Conservation (phyloP, 179 eudicot genomes). For the Gypsophila paniculata region DNA sequence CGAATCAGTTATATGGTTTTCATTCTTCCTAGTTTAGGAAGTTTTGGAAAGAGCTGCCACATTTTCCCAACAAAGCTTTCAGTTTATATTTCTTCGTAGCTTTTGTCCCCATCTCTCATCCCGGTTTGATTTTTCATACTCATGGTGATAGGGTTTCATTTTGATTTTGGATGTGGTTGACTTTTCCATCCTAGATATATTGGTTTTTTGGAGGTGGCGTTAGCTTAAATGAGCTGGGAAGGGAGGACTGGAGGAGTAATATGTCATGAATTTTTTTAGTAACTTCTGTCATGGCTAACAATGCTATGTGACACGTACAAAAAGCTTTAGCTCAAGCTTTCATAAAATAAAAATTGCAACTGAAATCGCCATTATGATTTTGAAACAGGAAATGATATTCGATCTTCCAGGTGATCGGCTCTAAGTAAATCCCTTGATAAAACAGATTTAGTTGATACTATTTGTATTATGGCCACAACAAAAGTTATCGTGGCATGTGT, state of each 20-base stretch:
- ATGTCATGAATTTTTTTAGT: neutral
- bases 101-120: neutral
- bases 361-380: slow-evolving; percentile 16
- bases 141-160: neutral
- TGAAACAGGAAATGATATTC: slow-evolving; percentile 60
- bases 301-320: neutral
- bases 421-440: slow-evolving; percentile 22
- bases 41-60: neutral
- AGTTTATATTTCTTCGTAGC: neutral
- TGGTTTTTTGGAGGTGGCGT: neutral
- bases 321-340: neutral
- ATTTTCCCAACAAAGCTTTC: neutral
- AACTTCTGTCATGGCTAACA: neutral
- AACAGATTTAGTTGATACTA: slow-evolving; percentile 24
- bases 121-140: neutral
- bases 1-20: neutral
- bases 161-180: neutral
- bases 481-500: neutral
- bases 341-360: neutral
- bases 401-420: slow-evolving; percentile 36
- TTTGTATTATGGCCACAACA: slow-evolving; percentile 1
- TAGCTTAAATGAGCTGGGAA: neutral
- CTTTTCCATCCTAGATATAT: neutral
- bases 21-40: neutral
- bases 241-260: neutral